Conservation (phyloP, 768 basidiomycete species). For the Amanita pallidorosea region DNA sequence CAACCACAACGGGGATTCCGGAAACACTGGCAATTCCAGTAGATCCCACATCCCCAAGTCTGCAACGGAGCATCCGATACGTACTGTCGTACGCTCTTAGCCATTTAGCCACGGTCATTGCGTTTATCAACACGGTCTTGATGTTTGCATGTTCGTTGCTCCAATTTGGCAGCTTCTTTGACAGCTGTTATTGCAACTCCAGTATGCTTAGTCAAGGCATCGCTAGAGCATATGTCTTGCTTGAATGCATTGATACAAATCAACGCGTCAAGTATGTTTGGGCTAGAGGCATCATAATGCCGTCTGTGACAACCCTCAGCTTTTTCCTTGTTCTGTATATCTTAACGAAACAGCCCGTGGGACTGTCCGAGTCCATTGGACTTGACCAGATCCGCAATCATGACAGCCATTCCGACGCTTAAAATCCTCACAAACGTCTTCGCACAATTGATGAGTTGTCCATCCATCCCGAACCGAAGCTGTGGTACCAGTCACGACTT, state of each 20-base stretch:
- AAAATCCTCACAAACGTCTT: too few species aligned
- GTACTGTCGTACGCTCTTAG: conserved; percentile 15
- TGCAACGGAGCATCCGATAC: conserved; percentile 3
- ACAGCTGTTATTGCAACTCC: conserved; percentile 24
- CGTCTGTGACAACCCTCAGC: neutral
- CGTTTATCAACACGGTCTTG: conserved; percentile 19
- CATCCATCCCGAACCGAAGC: too few species aligned
- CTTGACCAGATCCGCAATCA: too few species aligned
- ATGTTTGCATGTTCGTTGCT: conserved; percentile 18
- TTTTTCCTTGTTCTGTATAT: neutral
- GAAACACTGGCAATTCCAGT: too few species aligned
- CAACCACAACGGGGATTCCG: too few species aligned
- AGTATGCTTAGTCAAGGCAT: conserved; percentile 16
- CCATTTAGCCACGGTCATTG: conserved; percentile 19
- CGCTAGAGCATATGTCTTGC: conserved; percentile 14
- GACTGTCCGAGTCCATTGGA: too few species aligned
- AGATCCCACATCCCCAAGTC: conserved; percentile 5
- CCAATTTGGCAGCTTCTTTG: conserved; percentile 22
- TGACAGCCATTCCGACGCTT: too few species aligned
- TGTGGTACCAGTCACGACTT: too few species aligned
- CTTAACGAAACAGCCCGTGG: neutral
- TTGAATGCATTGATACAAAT: conserved; percentile 6
- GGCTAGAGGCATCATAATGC: neutral
- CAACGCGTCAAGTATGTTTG: neutral
- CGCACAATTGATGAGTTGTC: too few species aligned